phyloP scores from a whole-genome alignment of 441 rosid species.

The Gossypium davidsonii region DNA sequence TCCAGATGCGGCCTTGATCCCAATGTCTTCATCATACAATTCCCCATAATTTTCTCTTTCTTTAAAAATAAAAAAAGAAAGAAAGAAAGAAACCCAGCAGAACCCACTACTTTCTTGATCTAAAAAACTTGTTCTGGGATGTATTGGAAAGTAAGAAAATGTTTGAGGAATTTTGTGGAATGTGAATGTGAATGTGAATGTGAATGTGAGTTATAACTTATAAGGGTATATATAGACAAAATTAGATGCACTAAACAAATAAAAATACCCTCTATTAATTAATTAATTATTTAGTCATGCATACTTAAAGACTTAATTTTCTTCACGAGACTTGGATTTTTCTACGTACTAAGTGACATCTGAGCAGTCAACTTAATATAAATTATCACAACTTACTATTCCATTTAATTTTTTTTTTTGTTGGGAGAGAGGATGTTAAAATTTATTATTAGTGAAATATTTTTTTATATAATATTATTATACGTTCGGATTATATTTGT shows the following conservation, averaged over 20 bases:
- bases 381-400: not conserved
- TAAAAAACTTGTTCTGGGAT: not conserved
- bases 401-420: not conserved
- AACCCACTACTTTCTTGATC: not conserved
- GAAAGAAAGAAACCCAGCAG: not conserved
- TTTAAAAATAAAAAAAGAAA: not conserved
- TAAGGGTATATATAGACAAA: slow-evolving; percentile 17
- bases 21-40: slow-evolving; percentile 44
- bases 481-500: no score
- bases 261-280: not conserved
- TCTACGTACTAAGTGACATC: slow-evolving; percentile 10
- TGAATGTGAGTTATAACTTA: not conserved
- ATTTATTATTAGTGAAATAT: no score
- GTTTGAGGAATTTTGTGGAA: slow-evolving; percentile 19
- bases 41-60: slow-evolving; percentile 44
- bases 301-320: not conserved
- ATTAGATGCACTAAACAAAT: not conserved
- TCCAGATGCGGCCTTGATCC: slow-evolving; percentile 14
- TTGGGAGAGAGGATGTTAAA: no score
- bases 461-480: no score
- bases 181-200: not conserved
- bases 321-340: slow-evolving; percentile 7
- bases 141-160: not conserved
- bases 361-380: not conserved
- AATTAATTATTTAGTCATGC: not conserved